Evolutionary conservation across 2,329 filamentous ascomycete genomes (phyloP).

Genomic region (Colletotrichum scovillei): DNA sequence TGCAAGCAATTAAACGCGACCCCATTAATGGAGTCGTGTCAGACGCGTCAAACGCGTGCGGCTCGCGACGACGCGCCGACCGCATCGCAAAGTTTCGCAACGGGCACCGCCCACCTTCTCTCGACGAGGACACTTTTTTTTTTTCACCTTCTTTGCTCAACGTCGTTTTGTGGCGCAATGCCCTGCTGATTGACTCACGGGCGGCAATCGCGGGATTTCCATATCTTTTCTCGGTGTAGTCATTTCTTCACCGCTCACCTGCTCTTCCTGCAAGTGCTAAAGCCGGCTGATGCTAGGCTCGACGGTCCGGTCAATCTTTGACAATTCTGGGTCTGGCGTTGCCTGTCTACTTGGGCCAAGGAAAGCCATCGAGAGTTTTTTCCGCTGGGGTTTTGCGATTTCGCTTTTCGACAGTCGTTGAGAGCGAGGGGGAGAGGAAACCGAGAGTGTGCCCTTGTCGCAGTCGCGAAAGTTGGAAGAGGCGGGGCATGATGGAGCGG

Average conservation of each 20-base stretch:
- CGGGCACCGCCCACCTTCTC: conserved; percentile 10
- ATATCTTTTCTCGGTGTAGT: not conserved
- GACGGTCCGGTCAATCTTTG: not conserved
- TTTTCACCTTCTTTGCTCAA: not conserved
- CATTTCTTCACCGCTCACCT: not conserved
- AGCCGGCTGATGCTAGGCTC: not conserved
- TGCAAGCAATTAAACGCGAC: conserved; percentile 29
- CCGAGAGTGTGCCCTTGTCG: not conserved
- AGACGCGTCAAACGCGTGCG: conserved; percentile 23
- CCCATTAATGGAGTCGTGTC: conserved; percentile 6
- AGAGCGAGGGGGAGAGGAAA: not conserved
- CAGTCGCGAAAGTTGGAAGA: conserved; percentile 11
- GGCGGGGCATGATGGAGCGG: conserved; percentile 13
- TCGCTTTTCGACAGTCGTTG: not conserved
- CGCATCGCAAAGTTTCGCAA: conserved; percentile 15
- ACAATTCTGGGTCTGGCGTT: not conserved
- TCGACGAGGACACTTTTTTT: too few species aligned
- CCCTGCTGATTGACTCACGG: not conserved
- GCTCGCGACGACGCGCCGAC: conserved; percentile 30
- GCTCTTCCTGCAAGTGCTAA: not conserved
- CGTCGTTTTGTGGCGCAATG: not conserved
- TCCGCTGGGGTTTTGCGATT: not conserved
- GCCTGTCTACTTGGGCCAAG: not conserved
- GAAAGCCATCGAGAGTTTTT: not conserved
- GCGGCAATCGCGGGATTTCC: conserved; percentile 17